Evolutionary conservation across 106 monocot species (phyloP), one percentile per base, ranked within the genome.

Genomic region (Dioscorea alata): DNA sequence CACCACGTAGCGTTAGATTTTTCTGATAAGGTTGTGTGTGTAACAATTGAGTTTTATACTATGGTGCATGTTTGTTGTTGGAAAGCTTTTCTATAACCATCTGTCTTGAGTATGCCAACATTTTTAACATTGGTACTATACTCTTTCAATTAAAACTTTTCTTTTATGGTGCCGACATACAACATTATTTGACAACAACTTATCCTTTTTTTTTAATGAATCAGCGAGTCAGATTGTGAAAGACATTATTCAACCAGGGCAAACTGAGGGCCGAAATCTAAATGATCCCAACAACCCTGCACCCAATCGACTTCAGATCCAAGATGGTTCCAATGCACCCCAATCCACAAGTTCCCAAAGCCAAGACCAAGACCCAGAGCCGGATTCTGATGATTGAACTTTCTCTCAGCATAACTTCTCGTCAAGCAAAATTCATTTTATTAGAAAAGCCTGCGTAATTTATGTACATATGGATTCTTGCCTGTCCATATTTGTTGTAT

Each of bases 161-260:
- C 22, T 66, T 12, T 12, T 19, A 17, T 49, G 2, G 21, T 65
- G 14, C 19, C 17, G 0, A 13, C 24, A 35, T 23, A 23, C 16
- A 5, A 17, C 24, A 64, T 33, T 0, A 3, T 12, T 64, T 13
- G 7, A 4, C 12, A 8, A 9, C 15, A 10, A 20, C 25, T 32
- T 13, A 13, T 56, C 31, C 33, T 33, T 54, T 13, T 18, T n/a
- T n/a, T 28, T 54, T 63, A 20, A 2, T 69, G 13, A 4, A 60
- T n/a, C 76, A 69, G 76, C 69, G 13, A 69, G 24, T 57, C 69
- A 63, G 54, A 63, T 76, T 23, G 13, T 76, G 63, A 69, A 23
- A 62, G 76, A 51, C 23, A 10, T 54, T 12, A 52, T 24, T 57
- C 53, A 34, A 21, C 35, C 76, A 48, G 54, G 2, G 54, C 62